phyloP scores from a whole-genome alignment of 345 rosid species.

The Citrus maxima region DNA sequence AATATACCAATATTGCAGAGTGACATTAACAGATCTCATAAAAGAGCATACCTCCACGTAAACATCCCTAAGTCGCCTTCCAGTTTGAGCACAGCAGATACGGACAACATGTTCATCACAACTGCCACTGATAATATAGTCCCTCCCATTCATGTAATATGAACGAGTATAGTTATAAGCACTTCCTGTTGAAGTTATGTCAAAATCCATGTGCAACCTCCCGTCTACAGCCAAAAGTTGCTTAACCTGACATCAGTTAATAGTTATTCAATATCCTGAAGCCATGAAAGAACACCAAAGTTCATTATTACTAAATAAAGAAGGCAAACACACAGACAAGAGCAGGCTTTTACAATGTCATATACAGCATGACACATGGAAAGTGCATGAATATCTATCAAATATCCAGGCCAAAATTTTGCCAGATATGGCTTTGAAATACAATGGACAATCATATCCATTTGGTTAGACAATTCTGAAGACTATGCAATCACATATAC shows the following conservation, averaged over 20 bases:
- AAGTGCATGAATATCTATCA: background rate
- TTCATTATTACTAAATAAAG: background rate
- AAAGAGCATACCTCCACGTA: constrained; percentile 38
- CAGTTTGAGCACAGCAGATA: constrained; percentile 52
- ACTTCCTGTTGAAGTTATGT: constrained; percentile 48
- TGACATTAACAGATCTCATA: background rate
- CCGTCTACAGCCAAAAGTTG: constrained; percentile 54
- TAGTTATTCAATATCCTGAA: background rate
- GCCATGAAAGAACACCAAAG: background rate
- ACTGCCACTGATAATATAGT: constrained; percentile 55
- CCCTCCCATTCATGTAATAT: constrained; percentile 55
- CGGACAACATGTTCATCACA: constrained; percentile 47
- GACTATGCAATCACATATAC: background rate
- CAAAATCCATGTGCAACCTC: constrained; percentile 37
- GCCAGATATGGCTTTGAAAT: background rate
- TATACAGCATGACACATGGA: background rate
- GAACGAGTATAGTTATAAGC: constrained; percentile 52
- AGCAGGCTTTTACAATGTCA: background rate
- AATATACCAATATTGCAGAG: background rate
- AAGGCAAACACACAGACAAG: background rate
- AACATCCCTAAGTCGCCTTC: constrained; percentile 52
- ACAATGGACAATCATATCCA: background rate
- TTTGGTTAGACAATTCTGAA: background rate
- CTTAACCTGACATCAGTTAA: constrained; percentile 28
- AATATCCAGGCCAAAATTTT: background rate